Evolutionary conservation across 2,329 filamentous ascomycete species (phyloP), one percentile per base, ranked within the genome.

Genomic region (Blastomyces percursus): DNA sequence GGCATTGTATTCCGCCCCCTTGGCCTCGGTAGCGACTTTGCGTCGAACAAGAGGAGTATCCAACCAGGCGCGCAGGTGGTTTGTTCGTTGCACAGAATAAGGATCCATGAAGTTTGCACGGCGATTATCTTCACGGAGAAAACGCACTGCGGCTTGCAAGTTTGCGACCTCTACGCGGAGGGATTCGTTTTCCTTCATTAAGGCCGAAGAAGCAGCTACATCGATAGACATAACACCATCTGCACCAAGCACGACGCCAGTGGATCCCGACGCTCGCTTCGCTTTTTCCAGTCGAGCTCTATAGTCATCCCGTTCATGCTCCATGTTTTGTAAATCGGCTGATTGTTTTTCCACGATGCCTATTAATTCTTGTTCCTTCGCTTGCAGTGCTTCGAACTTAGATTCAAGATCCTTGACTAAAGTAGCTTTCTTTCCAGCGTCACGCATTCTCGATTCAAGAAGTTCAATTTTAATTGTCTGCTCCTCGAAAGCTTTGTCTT

Each of bases 381-480:
- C 62, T 61, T 74, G 73, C 52, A 76, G 66, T n/a, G 71, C 68
- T 63, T 78, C 75, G 51, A 79, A 71, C 63, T 76, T 74, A 16
- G 69, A 64, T 66, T 78, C 76, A 38, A 79, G 71, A 7, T 78
- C 76, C 65, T 78, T 78, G 24, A 76, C 75, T 64, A 75, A 72
- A 2, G 74, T 84, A 16, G 89, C 85, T 75, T 93, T 92, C 72
- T 88, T 86, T 66, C 86, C 85, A 6, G 90, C 89, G 71, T 95
- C 91, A 63, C 87, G 86, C 86, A 94, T 92, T 63, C 90, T 83
- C 8, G 90, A 89, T 74, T 96, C 90, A 46, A 97, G 85, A 50
- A 94, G 90, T 75, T 96, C 93, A 68, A 96, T 96, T 74, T 94
- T 92, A 68, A 96, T 88, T n/a, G 87, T 84, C 30, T 90, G 77